Conservation (phyloP, 2,329 filamentous ascomycete species). For the Atkinsonella texensis region DNA sequence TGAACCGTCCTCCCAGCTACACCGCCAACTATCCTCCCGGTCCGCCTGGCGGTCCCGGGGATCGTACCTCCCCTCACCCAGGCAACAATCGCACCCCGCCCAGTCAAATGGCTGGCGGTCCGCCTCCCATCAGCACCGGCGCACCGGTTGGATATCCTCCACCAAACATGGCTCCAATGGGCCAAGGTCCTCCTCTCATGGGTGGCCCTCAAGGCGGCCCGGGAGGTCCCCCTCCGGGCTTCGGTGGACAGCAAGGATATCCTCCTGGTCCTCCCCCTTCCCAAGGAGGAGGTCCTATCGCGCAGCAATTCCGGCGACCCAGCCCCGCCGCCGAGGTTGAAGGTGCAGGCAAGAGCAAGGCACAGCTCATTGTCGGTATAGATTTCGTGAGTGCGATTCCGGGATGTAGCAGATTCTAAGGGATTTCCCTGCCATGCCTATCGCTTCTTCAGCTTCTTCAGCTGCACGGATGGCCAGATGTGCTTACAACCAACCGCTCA, state of each 20-base stretch:
- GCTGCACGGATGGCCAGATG: background rate
- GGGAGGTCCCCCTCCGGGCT: slow-evolving; percentile 35
- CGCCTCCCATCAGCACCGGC: slow-evolving; percentile 55
- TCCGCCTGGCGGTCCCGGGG: slow-evolving; percentile 30
- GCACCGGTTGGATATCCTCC: slow-evolving; percentile 50
- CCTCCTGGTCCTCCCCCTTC: slow-evolving; percentile 31
- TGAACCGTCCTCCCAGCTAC: slow-evolving; percentile 58
- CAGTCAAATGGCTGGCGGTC: slow-evolving; percentile 49
- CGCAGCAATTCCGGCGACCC: slow-evolving; percentile 28
- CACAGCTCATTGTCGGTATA: slow-evolving; percentile 95
- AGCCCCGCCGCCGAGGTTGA: slow-evolving; percentile 62
- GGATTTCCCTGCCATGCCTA: no score
- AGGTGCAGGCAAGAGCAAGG: slow-evolving; percentile 79
- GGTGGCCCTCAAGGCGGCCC: slow-evolving; percentile 22
- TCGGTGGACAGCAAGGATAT: slow-evolving; percentile 33
- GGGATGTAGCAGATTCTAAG: background rate
- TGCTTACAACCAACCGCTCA: background rate
- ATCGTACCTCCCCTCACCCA: slow-evolving; percentile 41
- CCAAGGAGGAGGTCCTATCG: slow-evolving; percentile 23
- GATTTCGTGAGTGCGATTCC: slow-evolving; percentile 64
- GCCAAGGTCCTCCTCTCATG: slow-evolving; percentile 29
- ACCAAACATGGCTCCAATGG: slow-evolving; percentile 30
- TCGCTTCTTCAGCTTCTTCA: background rate
- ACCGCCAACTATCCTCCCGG: slow-evolving; percentile 40
- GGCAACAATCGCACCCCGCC: slow-evolving; percentile 43